A percentile compares a stretch with the other conserved stretches of the same genome.
Conservation (phyloP, 179 eudicot species). For the Carnegiea gigantea region DNA sequence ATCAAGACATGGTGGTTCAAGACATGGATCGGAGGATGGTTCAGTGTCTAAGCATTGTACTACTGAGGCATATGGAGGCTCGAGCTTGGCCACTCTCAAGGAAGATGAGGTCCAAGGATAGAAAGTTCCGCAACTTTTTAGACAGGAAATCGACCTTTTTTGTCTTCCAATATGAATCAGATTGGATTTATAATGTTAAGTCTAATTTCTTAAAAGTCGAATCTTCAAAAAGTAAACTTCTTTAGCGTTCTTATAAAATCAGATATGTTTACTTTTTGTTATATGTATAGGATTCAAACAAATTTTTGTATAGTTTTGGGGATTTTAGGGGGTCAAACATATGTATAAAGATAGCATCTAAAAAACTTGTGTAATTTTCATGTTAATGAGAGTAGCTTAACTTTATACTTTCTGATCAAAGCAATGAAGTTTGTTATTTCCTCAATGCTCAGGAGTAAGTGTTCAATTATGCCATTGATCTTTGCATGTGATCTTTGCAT, state of each 20-base stretch:
- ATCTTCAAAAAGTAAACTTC: neutral
- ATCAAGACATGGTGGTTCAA: conserved; percentile 18
- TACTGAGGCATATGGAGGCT: conserved; percentile 15
- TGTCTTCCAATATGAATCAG: neutral
- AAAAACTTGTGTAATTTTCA: neutral
- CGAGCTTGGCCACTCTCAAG: conserved; percentile 22
- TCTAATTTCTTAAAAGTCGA: neutral
- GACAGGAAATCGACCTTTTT: neutral
- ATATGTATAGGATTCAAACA: neutral
- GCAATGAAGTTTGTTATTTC: too few relatives aligned
- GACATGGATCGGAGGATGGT: conserved; percentile 31
- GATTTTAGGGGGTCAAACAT: neutral
- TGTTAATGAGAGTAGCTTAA: neutral
- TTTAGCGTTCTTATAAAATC: neutral
- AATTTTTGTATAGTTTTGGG: neutral
- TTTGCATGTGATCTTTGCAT: too few relatives aligned
- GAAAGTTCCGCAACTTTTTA: neutral
- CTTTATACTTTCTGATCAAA: too few relatives aligned
- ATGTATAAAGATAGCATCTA: neutral
- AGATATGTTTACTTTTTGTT: neutral
- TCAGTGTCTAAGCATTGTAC: conserved; percentile 22
- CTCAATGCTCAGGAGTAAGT: too few relatives aligned
- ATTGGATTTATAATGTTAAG: neutral
- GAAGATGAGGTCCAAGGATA: conserved; percentile 21
- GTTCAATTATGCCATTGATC: too few relatives aligned